Percentiles rank a stretch among this genome's conserved stretches.
Conservation (phyloP, 2,329 filamentous ascomycete genomes). For the Sporothrix luriei region DNA sequence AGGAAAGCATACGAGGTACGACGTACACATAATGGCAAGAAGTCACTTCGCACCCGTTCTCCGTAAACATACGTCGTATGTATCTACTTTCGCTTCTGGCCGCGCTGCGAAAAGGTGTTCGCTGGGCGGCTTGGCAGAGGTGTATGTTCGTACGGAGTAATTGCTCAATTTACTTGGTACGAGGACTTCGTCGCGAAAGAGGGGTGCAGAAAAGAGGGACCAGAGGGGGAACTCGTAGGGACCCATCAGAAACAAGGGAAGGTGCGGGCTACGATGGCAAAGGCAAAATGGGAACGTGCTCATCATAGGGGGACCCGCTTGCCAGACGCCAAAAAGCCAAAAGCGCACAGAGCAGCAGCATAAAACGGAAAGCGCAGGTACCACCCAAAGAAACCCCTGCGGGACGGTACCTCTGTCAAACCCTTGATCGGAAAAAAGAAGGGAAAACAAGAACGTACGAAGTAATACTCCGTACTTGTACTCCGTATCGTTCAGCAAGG, state of each 20-base stretch:
- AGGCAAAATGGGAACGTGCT: constrained; percentile 4
- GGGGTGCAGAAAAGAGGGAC: constrained; percentile 12
- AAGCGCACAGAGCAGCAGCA: constrained; percentile 21
- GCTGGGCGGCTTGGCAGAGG: constrained; percentile 6
- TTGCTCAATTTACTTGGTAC: background rate
- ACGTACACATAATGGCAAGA: background rate
- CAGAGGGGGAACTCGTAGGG: background rate
- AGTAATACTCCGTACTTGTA: no score
- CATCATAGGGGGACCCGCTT: constrained; percentile 6
- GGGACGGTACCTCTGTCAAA: background rate
- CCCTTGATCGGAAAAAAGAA: no score
- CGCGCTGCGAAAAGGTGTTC: background rate
- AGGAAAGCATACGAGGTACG: background rate
- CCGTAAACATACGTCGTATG: no score
- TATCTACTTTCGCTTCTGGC: no score
- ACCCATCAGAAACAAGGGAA: constrained; percentile 16
- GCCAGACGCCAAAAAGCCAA: no score
- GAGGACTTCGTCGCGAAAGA: background rate
- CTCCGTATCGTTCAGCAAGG: no score
- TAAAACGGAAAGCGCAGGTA: background rate
- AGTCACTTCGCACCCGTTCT: no score
- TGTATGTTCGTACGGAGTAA: background rate
- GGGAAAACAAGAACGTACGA: no score
- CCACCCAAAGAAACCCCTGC: background rate
- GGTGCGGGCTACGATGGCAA: background rate